These are phyloP conservation scores for Talaromyces nanjingensis DNA, from an alignment of 495 filamentous ascomycete genomes.

Conservation along the genomic window DNA sequence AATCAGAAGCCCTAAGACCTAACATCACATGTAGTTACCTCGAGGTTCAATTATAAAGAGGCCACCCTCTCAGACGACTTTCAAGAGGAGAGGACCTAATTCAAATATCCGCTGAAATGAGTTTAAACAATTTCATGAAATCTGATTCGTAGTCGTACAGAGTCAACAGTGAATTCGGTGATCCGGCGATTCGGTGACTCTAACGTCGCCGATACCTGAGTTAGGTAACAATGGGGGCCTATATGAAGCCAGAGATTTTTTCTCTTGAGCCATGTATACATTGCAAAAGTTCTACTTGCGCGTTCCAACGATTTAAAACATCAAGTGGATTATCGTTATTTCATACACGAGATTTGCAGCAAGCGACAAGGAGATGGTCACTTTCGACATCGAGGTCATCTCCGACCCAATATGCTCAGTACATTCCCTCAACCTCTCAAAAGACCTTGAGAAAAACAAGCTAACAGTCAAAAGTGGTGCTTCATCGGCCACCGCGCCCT, in stretches of 20 bases:
- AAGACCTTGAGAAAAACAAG: too few species aligned
- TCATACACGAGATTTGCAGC: background rate
- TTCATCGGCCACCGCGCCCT: constrained; percentile 4
- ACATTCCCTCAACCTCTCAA: background rate
- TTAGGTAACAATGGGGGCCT: background rate
- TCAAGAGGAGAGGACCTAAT: too few species aligned
- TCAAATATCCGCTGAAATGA: too few species aligned
- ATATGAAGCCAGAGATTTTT: background rate
- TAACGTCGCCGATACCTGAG: background rate
- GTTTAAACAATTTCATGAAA: too few species aligned
- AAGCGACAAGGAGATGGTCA: background rate
- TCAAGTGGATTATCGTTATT: background rate
- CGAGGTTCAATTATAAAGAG: too few species aligned
- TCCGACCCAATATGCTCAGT: constrained; percentile 8
- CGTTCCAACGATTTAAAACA: too few species aligned
- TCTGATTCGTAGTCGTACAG: too few species aligned
- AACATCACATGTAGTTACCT: background rate
- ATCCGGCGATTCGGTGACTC: constrained; percentile 4
- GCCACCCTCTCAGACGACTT: too few species aligned
- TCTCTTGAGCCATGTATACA: too few species aligned
- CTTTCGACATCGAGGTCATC: background rate
- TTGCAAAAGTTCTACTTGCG: too few species aligned
- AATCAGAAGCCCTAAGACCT: background rate
- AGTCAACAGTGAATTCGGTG: background rate
- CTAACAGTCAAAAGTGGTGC: background rate